Base-by-base conservation (phyloP, 495 filamentous ascomycete genomes). In the Penicillium turbatum region DNA sequence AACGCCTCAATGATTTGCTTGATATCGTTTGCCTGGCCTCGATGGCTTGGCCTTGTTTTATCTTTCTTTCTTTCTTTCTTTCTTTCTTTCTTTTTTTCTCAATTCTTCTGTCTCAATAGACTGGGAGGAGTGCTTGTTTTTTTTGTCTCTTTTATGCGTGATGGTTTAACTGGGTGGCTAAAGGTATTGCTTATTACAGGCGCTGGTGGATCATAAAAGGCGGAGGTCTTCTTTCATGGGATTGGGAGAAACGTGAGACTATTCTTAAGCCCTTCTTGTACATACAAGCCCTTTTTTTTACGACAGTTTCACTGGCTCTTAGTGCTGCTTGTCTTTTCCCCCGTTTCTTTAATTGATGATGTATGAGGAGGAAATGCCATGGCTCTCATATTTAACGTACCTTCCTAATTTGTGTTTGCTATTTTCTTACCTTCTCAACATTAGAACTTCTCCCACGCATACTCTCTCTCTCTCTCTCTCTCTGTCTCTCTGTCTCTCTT, bases 1-100 rank as follows among this genome's bases (percentile, higher is more conserved):
- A 26, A 73, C 69, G 16, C 69, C 72, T 41, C 69, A 59, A 52
- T 75, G 54, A 72, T 60, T 30, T 31, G 40, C 30, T 27, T 30
- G 40, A 43, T 26, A n/a, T 44, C 24, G 30, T 31, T 54, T 24
- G 50, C 47, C 35, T 13, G 35, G 35, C 60, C 54, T 63, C 43
- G 56, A 62, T 19, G 57, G 56, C 65, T 50, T 36, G 24, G 34
- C 30, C 45, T 50, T 55, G 43, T 38, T 5, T 42, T 53, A 11
- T 47, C 16, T 4, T 41, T 48, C n/a, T n/a, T n/a, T n/a, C n/a
- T n/a, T n/a, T n/a, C n/a, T 32, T 47, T 21, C 37, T 39, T 50
- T 51, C 27, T 30, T 30, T 8, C 8, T 2, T 36, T 36, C 34
- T 37, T n/a, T 37, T 8, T 31, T 16, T 35, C 11, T 35, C 15